These are phyloP conservation scores for Zalaria sp. DNA, from an alignment of 2,329 filamentous ascomycete species.

Conservation along the genomic window DNA sequence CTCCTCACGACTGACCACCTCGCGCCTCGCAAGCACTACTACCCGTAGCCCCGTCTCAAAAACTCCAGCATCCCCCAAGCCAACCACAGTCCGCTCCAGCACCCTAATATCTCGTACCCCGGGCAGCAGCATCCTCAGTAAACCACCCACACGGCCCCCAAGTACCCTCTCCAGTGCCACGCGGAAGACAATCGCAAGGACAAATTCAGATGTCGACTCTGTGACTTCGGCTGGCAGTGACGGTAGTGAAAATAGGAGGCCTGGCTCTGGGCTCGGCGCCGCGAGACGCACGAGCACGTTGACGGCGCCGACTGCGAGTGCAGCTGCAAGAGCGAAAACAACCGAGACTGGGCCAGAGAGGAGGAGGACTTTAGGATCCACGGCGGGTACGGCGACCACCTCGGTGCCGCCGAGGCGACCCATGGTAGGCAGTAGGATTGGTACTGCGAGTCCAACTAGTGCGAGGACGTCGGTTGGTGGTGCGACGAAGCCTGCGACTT, in stretches of 20 bases:
- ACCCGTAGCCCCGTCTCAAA: no score
- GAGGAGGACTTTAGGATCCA: not conserved
- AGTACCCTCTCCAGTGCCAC: not conserved
- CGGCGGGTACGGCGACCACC: not conserved
- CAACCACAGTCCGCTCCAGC: not conserved
- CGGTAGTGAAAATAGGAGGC: not conserved
- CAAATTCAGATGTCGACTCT: not conserved
- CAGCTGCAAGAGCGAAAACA: not conserved
- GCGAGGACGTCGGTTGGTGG: not conserved
- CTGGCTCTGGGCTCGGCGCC: not conserved
- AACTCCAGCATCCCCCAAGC: no score
- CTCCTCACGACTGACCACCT: no score
- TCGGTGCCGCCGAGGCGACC: not conserved
- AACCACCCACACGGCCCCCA: not conserved
- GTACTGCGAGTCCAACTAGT: not conserved
- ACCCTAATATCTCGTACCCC: not conserved
- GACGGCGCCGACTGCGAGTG: not conserved
- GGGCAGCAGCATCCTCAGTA: not conserved
- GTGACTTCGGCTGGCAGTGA: not conserved
- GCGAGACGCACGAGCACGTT: not conserved
- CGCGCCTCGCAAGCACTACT: no score
- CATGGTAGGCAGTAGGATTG: not conserved
- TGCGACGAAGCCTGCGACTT: not conserved
- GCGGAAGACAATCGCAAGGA: not conserved
- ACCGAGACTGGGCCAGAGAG: not conserved